Evolutionary conservation across 257 asterid genomes (phyloP), one percentile per base, ranked within the genome.

Genomic region (Solanum pinnatisectum): DNA sequence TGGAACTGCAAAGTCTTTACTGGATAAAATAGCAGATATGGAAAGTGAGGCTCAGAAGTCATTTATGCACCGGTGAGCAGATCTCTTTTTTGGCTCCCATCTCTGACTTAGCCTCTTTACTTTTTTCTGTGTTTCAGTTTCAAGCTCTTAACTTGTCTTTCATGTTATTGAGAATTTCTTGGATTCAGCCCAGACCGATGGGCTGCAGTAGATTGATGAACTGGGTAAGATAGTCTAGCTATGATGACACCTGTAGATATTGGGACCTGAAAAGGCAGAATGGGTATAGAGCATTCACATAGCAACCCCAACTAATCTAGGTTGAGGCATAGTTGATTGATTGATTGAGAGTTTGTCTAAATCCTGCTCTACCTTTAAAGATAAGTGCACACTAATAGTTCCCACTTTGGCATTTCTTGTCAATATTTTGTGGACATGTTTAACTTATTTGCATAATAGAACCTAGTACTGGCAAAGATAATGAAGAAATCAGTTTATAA

Each of bases 11-110:
- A 97, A 95, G 89, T 89, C 92, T 89, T 91, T 97, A 92, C 91
- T 97, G 90, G 96, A 95, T 92, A 94, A 91, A 89, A 97, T 97
- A 91, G 99, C 98, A 87, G 94, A 89, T 32, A 72, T 91, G 94
- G 99, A 97, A 94, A 92, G 97, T 92, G 99, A 96, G 92, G 99
- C 99, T 86, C 98, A 96, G 90, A 97, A 97, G 91, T 97, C 99
- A 85, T 97, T 97, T 83, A 96, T 97, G 99, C 99, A 97, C 89
- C 90, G 99, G 99, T 97, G 88, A 91, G 93, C 89, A 25, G 84
- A 82, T 49, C 30, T 30, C 68, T 32, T 46, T 40, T 30, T 81
- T 30, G 68, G 18, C 30, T 46, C 33, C 42, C 27, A 30, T 81
- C 30, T 82, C 70, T 82, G 42, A 82, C 40, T 18, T 82, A 16